Conservation (phyloP, 2,329 filamentous ascomycete species). For the Cercospora zeina region DNA sequence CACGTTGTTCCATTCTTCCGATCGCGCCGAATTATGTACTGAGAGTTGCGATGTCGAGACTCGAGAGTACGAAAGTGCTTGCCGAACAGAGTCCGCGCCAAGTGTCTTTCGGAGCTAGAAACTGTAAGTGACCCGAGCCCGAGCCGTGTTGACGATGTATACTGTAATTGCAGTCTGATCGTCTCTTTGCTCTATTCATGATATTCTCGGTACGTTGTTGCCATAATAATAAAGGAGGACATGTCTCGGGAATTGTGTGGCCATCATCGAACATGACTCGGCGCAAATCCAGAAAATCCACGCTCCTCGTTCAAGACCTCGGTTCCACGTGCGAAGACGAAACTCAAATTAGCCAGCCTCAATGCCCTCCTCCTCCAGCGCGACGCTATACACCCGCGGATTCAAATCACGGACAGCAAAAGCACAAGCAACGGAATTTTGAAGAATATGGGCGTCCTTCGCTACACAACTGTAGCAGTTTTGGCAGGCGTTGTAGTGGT, state of each 20-base stretch:
- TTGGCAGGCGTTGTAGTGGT: conserved; percentile 2
- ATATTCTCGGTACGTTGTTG: neutral
- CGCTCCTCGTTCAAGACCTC: neutral
- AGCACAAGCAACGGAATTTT: neutral
- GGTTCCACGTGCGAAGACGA: conserved; percentile 1
- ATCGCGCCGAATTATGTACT: neutral
- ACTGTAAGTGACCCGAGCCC: neutral
- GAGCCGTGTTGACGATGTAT: neutral
- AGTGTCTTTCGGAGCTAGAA: neutral
- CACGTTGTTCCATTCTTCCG: neutral
- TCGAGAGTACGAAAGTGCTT: neutral
- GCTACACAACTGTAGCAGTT: neutral
- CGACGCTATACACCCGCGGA: too few relatives aligned
- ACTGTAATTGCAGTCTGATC: neutral
- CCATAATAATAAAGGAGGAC: neutral
- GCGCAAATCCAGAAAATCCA: neutral
- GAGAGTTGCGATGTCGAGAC: neutral
- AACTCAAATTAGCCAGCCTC: conserved; percentile 1
- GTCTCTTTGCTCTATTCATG: neutral
- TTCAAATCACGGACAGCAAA: neutral
- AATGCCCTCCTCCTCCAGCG: neutral
- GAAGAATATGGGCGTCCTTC: neutral
- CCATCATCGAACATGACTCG: neutral
- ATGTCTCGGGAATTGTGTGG: neutral
- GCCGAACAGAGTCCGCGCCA: neutral